Conservation (phyloP, 169 alveolate species). For the Perkinsus olseni region DNA sequence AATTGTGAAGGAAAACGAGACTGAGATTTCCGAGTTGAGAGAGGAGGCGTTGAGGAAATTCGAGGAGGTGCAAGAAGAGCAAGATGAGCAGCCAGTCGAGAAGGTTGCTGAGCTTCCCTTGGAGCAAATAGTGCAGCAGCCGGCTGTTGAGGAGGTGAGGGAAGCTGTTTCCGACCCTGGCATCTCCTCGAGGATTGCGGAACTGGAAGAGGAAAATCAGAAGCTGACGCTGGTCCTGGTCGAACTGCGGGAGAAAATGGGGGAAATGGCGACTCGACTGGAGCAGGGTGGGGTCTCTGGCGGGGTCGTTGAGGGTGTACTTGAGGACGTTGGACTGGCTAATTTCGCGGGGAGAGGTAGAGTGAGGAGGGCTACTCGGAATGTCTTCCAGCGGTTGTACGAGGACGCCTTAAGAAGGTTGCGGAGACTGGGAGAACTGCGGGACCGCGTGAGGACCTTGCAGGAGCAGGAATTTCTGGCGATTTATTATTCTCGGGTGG, state of each 20-base stretch:
- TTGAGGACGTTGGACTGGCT: background rate
- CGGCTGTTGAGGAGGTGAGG: background rate
- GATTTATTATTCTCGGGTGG: background rate
- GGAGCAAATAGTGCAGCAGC: background rate
- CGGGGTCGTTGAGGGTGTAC: background rate
- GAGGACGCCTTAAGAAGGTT: background rate
- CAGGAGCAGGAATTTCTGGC: background rate
- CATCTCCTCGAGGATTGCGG: background rate
- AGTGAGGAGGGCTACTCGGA: background rate
- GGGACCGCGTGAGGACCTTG: background rate
- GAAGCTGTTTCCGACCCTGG: background rate
- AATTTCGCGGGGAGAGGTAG: background rate
- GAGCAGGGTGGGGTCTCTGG: background rate
- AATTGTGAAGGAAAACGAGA: background rate
- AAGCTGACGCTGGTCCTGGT: background rate
- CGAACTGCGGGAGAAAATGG: background rate
- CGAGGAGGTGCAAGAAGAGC: background rate
- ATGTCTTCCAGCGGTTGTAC: background rate
- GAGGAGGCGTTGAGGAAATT: background rate
- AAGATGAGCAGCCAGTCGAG: background rate
- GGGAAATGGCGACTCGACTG: background rate
- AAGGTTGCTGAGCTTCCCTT: too few relatives aligned
- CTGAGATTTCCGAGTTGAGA: background rate
- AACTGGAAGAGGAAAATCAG: background rate
- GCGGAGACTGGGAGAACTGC: background rate